A percentile compares a stretch with the other conserved stretches of the same genome.
phyloP scores from a whole-genome alignment of 83 land plant genomes.

The Isoetes engelmannii region DNA sequence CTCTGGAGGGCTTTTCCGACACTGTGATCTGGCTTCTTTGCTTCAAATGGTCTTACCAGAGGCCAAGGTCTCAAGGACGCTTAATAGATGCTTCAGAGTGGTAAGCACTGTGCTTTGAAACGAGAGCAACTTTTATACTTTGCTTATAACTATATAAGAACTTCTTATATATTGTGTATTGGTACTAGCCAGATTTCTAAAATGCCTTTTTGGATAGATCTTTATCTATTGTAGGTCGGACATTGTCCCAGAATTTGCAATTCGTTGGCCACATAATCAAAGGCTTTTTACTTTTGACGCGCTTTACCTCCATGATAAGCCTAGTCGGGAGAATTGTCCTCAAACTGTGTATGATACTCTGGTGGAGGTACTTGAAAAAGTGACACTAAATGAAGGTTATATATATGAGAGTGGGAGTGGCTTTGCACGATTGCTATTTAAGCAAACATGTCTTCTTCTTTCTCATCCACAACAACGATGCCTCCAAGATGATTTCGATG shows the following conservation, averaged over 20 bases:
- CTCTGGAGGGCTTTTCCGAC: conserved; percentile 31
- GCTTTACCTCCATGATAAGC: conserved; percentile 90
- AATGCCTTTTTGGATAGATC: conserved; percentile 42
- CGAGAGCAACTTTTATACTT: not conserved
- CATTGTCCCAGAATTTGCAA: conserved; percentile 31
- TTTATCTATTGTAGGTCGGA: conserved; percentile 84
- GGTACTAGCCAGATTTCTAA: not conserved
- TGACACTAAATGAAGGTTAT: conserved; percentile 74
- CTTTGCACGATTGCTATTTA: conserved; percentile 53
- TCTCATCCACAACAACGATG: conserved; percentile 85
- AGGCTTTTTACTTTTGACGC: conserved; percentile 71
- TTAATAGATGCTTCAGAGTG: conserved; percentile 70
- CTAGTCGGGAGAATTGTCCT: conserved; percentile 73
- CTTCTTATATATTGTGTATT: not conserved
- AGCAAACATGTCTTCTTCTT: conserved; percentile 57
- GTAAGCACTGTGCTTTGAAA: conserved; percentile 32
- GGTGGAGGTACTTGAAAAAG: conserved; percentile 76
- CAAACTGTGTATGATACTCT: conserved; percentile 77
- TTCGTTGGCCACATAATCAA: conserved; percentile 47
- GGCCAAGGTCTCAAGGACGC: conserved; percentile 54
- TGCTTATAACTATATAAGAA: not conserved
- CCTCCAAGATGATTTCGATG: conserved; percentile 58
- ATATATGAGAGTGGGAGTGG: conserved; percentile 82
- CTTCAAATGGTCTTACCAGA: conserved; percentile 63
- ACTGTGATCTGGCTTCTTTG: conserved; percentile 61